Percentiles rank a stretch among this genome's conserved stretches.
Evolutionary conservation across 306 rosid species (phyloP).

Genomic region (Spatholobus suberectus): DNA sequence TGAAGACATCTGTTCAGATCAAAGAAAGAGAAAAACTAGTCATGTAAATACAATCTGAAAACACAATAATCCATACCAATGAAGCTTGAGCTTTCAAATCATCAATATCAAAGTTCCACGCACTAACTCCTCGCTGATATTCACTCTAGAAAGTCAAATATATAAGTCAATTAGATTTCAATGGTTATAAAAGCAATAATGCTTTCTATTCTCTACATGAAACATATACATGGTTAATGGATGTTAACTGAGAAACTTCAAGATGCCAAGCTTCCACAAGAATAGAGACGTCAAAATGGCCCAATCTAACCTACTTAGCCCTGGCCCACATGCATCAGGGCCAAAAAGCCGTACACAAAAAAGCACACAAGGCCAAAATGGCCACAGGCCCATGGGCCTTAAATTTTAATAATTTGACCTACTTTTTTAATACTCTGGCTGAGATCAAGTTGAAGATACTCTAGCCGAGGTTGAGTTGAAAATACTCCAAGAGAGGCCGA

Average conservation of each 20-base stretch:
- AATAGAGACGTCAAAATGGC: too few relatives aligned
- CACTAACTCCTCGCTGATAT: constrained; percentile 99
- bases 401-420: too few relatives aligned
- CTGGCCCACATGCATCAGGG: too few relatives aligned
- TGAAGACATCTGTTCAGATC: constrained; percentile 32
- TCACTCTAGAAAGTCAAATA: constrained; percentile 71
- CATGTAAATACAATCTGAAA: constrained; percentile 12
- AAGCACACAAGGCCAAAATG: too few relatives aligned
- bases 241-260: constrained; percentile 23
- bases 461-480: too few relatives aligned
- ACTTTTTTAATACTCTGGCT: too few relatives aligned
- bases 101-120: constrained; percentile 95
- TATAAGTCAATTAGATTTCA: constrained; percentile 36
- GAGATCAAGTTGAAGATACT: too few relatives aligned
- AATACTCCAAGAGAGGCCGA: too few relatives aligned
- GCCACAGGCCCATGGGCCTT: too few relatives aligned
- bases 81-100: constrained; percentile 99
- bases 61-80: constrained; percentile 59
- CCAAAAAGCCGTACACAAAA: too few relatives aligned
- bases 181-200: constrained; percentile 21
- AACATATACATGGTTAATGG: not conserved
- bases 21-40: constrained; percentile 23
- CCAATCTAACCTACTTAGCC: too few relatives aligned
- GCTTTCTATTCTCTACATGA: constrained; percentile 9
- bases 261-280: constrained; percentile 28